Conservation (phyloP, 1,284 basidiomycete genomes). For the Ceratobasidium theobromae region DNA sequence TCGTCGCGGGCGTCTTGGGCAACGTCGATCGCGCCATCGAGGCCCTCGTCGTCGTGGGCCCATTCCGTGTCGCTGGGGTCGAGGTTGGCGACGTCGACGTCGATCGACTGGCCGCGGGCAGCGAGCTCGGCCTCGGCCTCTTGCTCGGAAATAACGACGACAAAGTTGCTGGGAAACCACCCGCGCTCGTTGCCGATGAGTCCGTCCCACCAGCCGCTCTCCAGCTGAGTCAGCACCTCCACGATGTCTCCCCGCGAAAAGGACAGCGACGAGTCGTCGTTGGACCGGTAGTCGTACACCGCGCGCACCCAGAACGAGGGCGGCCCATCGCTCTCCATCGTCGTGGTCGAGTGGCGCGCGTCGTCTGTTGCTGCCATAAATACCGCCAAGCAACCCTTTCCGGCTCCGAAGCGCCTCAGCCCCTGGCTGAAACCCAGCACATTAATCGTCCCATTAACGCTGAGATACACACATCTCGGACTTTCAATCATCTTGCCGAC, state of each 20-base stretch:
- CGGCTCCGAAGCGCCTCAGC: neutral
- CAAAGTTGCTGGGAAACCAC: constrained; percentile 99
- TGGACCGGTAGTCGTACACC: constrained; percentile 88
- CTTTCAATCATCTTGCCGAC: too few species aligned
- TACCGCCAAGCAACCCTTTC: neutral
- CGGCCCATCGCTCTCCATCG: constrained; percentile 2
- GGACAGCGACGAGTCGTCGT: constrained; percentile 84
- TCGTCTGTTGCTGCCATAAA: neutral
- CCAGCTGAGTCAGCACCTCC: constrained; percentile 88
- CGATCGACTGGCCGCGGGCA: constrained; percentile 41
- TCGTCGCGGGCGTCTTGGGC: constrained; percentile 52
- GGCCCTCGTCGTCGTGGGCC: constrained; percentile 51
- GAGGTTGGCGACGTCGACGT: constrained; percentile 43
- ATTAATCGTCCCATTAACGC: neutral
- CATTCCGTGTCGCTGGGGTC: constrained; percentile 43
- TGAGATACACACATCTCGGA: too few species aligned
- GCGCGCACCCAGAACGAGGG: constrained; percentile 80
- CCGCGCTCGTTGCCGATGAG: constrained; percentile 85
- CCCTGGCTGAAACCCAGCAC: neutral
- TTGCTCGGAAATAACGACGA: constrained; percentile 73
- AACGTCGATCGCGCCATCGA: constrained; percentile 38
- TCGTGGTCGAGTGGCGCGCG: neutral
- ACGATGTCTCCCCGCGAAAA: constrained; percentile 89
- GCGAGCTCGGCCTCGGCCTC: constrained; percentile 70
- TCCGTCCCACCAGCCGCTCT: constrained; percentile 99